Evolutionary conservation across 1,139 yeast genomes (phyloP), one percentile per base, ranked within the genome.

Genomic region (Kodamaea sp.): DNA sequence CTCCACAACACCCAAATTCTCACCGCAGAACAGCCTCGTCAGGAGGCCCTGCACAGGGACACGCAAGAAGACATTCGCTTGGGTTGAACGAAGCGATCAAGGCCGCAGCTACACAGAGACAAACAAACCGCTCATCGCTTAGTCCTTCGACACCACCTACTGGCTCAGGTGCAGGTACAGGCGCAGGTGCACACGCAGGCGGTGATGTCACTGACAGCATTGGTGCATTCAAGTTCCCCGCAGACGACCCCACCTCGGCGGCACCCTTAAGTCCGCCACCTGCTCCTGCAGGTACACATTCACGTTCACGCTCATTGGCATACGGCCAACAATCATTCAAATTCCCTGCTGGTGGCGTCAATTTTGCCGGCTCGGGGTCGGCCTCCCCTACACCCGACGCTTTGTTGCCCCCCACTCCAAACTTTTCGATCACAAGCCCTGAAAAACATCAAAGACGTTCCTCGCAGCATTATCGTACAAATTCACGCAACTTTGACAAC

Each of bases 21-120:
- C 74, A 69, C 49, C 58, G 71, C 45, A 57, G 74, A 44, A 64
- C 74, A 4, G 62, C 70, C 9, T 53, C 62, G 12, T 51, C 63
- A 10, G 55, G 57, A 27, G 42, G 53, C 24, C 46, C 46, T 32
- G 52, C 63, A 41, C 58, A 50, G 38, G 96, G 97, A 29, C 98
- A 92, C 57, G 71, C 75, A 36, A 80, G 98, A 65, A 79, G 98
- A 61, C 98, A 92, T 57, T 89, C 97, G 0, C 67, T 92, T 45
- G 97, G 96, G 2, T 70, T 92, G 43, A 84, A 84, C 42, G 98
- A 92, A 62, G 98, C 98, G n/a, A 90, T 87, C 53, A 83, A 84
- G 51, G 97, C 97, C 4, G 98, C 98, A 10, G 96, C 96, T 7
- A 80, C 79, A 53, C 76, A 70, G 47, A 90, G 89, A 36, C 96